Percentiles rank a stretch among this genome's conserved stretches.
phyloP scores from a whole-genome alignment of 164 flowering plant genomes.

The Berberis thunbergii region DNA sequence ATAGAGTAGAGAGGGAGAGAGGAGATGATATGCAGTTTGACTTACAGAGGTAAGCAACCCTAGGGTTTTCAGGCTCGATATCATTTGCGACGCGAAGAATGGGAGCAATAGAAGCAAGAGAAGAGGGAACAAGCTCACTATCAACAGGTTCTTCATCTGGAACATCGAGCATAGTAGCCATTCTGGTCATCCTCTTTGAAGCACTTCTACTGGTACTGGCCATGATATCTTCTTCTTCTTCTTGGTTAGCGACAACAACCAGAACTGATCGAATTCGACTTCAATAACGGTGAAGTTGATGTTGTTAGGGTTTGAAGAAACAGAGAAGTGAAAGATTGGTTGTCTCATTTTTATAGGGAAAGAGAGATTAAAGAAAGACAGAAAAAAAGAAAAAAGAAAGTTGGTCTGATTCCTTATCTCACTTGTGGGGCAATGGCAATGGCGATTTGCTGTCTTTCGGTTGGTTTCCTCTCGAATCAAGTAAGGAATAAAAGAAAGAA shows the following conservation, averaged over 20 bases:
- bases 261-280: not conserved
- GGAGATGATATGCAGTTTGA: not conserved
- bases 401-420: slow-evolving; percentile 8
- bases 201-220: slow-evolving; percentile 26
- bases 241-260: not conserved
- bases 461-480: slow-evolving; percentile 7
- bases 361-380: not conserved
- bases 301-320: not conserved
- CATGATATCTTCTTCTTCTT: slow-evolving; percentile 6
- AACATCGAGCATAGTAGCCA: slow-evolving; percentile 13
- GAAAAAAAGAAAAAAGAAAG: not conserved
- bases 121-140: slow-evolving; percentile 80
- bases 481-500: slow-evolving; percentile 18
- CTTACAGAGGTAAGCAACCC: slow-evolving; percentile 89
- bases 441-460: not conserved
- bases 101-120: slow-evolving; percentile 63
- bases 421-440: slow-evolving; percentile 3
- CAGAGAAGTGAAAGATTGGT: not conserved
- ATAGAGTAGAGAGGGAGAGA: not conserved
- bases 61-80: slow-evolving; percentile 54
- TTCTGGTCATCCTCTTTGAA: slow-evolving; percentile 19
- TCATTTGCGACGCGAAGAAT: slow-evolving; percentile 93
- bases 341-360: not conserved
- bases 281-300: not conserved
- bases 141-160: slow-evolving; percentile 25